Base-by-base conservation (phyloP, 1,284 basidiomycete species). In the Porodaedalea pini region DNA sequence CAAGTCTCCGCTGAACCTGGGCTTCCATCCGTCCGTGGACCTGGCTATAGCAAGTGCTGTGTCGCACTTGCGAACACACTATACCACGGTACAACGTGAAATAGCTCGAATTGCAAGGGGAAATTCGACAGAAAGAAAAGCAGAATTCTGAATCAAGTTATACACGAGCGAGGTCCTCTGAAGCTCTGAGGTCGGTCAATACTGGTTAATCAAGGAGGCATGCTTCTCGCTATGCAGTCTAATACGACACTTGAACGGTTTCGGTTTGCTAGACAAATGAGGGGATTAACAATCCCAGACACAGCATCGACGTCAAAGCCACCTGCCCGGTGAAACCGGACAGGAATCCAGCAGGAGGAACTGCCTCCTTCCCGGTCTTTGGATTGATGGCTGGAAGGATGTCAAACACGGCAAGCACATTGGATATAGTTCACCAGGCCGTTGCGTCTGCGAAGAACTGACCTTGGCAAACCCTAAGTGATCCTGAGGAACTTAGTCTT, bases 401-500 rank as follows among this genome's bases (percentile, higher is more conserved):
- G 36, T 62, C 52, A 43, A 64, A 66, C 1, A 47, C 56, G 2
- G 64, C 63, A 10, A 66, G 51, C 10, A 65, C 54, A 45, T 40
- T 58, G 25, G 62, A 62, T 17, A 66, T 59, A 17, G 52, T 37
- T 23, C 64, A 27, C 60, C 58, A 66, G 6, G 63, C 19, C 2
- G 51, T 39, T 19, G 59, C 44, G 32, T 56, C 44, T 10, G 61
- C 60, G 32, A 66, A 57, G 51, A 51, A 56, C 25, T 57, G 53
- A 7, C 64, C 64, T 15, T 64, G 62, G 54, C 64, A 64, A 10
- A 58, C 51, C 21, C 63, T 64, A 49, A 32, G 31, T n/a, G 19
- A 37, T 37, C 13, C 17, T 19, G n/a, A n/a, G n/a, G n/a, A n/a
- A n/a, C n/a, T n/a, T n/a, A n/a, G n/a, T n/a, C n/a, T n/a, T n/a